Evolutionary conservation across 2,329 filamentous ascomycete species (phyloP).

Genomic region (Plectosphaerella sp.): DNA sequence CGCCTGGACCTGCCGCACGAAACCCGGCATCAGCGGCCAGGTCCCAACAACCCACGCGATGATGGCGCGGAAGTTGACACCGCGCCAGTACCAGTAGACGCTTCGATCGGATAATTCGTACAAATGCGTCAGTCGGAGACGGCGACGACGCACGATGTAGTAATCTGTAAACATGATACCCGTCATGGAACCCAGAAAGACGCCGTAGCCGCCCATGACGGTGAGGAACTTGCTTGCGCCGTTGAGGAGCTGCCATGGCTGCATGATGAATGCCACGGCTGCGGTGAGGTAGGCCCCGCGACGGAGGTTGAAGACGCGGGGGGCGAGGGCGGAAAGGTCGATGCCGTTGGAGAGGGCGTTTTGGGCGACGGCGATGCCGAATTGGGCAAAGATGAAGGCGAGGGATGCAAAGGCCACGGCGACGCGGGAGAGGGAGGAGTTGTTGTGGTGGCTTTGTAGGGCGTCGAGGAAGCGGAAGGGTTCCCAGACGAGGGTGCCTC

Average conservation of each 20-base stretch:
- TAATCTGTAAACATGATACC: conserved; percentile 30
- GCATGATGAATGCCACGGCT: conserved; percentile 15
- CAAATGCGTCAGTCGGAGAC: conserved; percentile 29
- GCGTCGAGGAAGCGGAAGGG: conserved; percentile 21
- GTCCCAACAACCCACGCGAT: conserved; percentile 13
- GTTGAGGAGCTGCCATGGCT: conserved; percentile 16
- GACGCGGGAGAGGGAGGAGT: conserved; percentile 7
- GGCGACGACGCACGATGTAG: conserved; percentile 25
- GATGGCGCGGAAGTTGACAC: conserved; percentile 15
- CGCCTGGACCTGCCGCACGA: conserved; percentile 14
- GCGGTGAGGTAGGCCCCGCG: conserved; percentile 13
- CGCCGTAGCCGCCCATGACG: conserved; percentile 22
- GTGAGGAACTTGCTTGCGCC: conserved; percentile 20
- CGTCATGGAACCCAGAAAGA: conserved; percentile 30
- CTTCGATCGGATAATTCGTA: conserved; percentile 15
- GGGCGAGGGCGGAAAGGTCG: conserved; percentile 22
- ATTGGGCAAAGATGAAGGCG: conserved; percentile 14
- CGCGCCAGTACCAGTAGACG: conserved; percentile 17
- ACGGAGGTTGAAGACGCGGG: conserved; percentile 14
- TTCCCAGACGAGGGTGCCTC: conserved; percentile 19
- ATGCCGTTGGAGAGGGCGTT: conserved; percentile 16
- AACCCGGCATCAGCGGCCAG: conserved; percentile 16
- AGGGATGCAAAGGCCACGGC: conserved; percentile 15
- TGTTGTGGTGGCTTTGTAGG: conserved; percentile 10
- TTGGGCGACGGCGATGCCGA: conserved; percentile 14